Conservation (phyloP, 805 yeast genomes). For the Candida tallmaniae region DNA sequence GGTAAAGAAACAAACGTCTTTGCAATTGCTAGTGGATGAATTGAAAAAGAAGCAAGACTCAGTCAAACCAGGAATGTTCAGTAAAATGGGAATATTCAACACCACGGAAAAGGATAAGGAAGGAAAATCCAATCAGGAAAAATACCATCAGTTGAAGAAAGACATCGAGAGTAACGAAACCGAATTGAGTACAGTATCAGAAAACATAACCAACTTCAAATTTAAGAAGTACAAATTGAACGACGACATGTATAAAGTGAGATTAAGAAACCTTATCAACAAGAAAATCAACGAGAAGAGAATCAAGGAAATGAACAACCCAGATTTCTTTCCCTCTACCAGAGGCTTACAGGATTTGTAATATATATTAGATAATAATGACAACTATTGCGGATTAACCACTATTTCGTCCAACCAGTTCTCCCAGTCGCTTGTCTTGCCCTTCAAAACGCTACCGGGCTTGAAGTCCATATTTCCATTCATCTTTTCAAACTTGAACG, state of each 20-base stretch:
- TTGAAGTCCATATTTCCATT: constrained; percentile 70
- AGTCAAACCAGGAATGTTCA: constrained; percentile 31
- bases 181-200: constrained; percentile 15
- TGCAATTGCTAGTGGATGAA: constrained; percentile 16
- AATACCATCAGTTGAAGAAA: constrained; percentile 14
- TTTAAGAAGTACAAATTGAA: constrained; percentile 39
- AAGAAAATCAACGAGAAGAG: constrained; percentile 24
- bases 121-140: constrained; percentile 17
- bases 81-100: constrained; percentile 18
- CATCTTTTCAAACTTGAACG: constrained; percentile 60
- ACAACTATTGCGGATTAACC: constrained; percentile 38
- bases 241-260: constrained; percentile 34
- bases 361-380: not conserved
- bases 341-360: constrained; percentile 12
- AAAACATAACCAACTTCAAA: constrained; percentile 21
- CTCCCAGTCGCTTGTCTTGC: constrained; percentile 56
- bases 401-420: constrained; percentile 78
- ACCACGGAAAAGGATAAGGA: constrained; percentile 19
- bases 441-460: constrained; percentile 67
- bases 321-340: constrained; percentile 38
- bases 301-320: constrained; percentile 27
- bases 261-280: constrained; percentile 36
- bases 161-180: constrained; percentile 17
- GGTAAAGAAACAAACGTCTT: constrained; percentile 15
- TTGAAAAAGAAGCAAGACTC: constrained; percentile 20